Conservation (phyloP, 2,329 filamentous ascomycete species). For the Nemania sp. region DNA sequence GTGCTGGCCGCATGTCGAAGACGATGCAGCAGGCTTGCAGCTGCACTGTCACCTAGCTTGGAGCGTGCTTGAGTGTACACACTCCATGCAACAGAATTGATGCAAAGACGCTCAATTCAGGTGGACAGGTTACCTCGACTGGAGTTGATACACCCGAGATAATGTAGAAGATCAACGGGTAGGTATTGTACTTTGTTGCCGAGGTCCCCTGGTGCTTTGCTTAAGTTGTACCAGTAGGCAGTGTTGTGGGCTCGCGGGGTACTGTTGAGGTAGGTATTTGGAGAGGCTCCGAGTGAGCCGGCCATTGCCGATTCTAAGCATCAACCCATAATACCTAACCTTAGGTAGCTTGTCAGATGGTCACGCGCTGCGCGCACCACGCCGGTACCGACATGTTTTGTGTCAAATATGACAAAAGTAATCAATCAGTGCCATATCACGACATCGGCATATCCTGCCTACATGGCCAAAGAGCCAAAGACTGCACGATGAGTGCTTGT, state of each 20-base stretch:
- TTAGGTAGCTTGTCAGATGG: not conserved
- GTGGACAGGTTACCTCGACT: too few species aligned
- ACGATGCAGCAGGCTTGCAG: constrained; percentile 6
- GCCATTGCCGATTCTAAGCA: constrained; percentile 35
- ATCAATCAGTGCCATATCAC: not conserved
- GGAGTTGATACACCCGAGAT: too few species aligned
- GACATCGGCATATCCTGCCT: constrained; percentile 9
- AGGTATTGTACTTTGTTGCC: constrained; percentile 2
- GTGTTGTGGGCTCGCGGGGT: constrained; percentile 29
- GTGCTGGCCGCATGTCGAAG: constrained; percentile 51
- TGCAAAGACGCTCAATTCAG: not conserved
- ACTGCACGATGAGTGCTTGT: not conserved
- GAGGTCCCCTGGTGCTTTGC: constrained; percentile 2
- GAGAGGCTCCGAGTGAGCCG: constrained; percentile 15
- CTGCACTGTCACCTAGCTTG: constrained; percentile 6
- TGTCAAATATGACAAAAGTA: not conserved
- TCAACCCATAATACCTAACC: constrained; percentile 1
- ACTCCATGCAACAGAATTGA: not conserved
- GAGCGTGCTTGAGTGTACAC: not conserved
- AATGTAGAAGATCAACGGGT: too few species aligned
- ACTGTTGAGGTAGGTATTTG: constrained; percentile 4
- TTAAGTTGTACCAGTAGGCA: too few species aligned
- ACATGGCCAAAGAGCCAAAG: constrained; percentile 1
- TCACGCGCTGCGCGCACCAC: not conserved
- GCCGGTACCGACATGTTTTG: not conserved